Base-by-base conservation (phyloP, 2,329 filamentous ascomycete species). In the Xylaria polymorpha region DNA sequence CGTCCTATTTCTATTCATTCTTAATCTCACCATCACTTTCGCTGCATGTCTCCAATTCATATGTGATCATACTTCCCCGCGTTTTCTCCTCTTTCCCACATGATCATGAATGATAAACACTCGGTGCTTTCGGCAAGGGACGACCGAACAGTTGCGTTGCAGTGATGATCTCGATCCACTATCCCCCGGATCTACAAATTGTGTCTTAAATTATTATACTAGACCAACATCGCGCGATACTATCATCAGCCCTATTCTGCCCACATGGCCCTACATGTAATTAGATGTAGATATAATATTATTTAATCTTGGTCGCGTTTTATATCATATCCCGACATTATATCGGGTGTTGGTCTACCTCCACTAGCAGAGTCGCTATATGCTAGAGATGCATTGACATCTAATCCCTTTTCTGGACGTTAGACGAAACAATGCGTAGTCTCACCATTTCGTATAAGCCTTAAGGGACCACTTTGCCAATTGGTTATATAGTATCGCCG, bases 41-140 rank as follows among this genome's bases (percentile, higher is more conserved):
- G 29, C 14, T 29, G 35, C 29, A 37, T 22, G 12, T 62, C n/a
- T 46, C 25, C 25, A 20, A 53, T 22, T 15, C 32, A 22, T 53
- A 18, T 10, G 8, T n/a, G 39, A 56, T 41, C 8, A 9, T 14
- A 10, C 29, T 65, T 68, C 68, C 68, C 64, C 68, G 65, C 68
- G 68, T 64, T 70, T 61, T 68, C 64, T 67, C 64, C 68, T 67
- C 68, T 35, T 70, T 55, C 58, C 56, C 37, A 59, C 58, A 46
- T 46, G 51, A 62, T 46, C 44, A n/a, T 46, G n/a, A 14, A 15
- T n/a, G 61, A 61, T 37, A 41, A 67, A n/a, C 65, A 55, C 46
- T 29, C 53, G 35, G 46, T 32, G 1, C 35, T 44, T 37, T 60
- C 66, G 61, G 39, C 29, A 59, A 29, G n/a, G 48, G 25, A 18